Conservation (phyloP, 352 stramenopile species). For the Chrysophaeum taylorii region DNA sequence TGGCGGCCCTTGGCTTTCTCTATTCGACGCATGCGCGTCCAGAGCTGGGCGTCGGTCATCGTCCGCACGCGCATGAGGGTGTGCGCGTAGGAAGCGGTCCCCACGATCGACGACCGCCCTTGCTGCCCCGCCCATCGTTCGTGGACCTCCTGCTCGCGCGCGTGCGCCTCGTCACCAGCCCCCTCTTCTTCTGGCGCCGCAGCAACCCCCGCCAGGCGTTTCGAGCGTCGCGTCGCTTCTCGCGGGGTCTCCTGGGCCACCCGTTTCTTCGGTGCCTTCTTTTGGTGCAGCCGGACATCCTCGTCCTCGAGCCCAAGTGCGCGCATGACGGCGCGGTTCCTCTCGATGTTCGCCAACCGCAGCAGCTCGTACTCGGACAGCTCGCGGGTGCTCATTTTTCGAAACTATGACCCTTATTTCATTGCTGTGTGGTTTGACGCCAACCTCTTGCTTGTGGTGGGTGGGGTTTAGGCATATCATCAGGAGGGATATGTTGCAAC, state of each 20-base stretch:
- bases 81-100: neutral
- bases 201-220: neutral
- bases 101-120: neutral
- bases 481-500: too few species aligned
- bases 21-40: neutral
- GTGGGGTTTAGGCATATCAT: too few species aligned
- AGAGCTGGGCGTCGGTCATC: neutral
- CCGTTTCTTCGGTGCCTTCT: neutral
- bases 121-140: neutral
- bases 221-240: neutral
- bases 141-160: neutral
- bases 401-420: too few species aligned
- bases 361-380: constrained; percentile 8
- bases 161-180: neutral
- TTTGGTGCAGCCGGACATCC: neutral
- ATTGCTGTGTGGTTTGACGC: too few species aligned
- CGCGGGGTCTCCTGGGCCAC: neutral
- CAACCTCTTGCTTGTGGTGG: too few species aligned
- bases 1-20: neutral
- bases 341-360: neutral
- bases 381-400: too few species aligned
- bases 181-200: neutral
- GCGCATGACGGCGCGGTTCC: neutral
- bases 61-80: neutral
- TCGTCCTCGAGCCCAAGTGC: neutral